These are phyloP conservation scores for Helotiales sp. DNA, from an alignment of 2,329 filamentous ascomycete species.

Conservation along the genomic window DNA sequence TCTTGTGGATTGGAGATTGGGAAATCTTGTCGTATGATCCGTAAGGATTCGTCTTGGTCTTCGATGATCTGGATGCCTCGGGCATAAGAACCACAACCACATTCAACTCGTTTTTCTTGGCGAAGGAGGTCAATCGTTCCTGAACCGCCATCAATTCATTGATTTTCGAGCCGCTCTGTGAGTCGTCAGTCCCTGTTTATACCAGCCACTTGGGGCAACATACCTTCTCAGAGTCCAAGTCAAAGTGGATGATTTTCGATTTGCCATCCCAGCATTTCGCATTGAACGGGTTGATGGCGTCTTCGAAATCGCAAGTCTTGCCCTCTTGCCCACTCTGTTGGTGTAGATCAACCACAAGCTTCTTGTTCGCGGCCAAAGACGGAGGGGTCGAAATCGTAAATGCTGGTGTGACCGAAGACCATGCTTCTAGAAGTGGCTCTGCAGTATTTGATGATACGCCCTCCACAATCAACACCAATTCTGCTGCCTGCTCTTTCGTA, in stretches of 20 bases:
- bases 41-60: constrained; percentile 26
- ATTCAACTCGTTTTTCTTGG: constrained; percentile 31
- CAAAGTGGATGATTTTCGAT: constrained; percentile 28
- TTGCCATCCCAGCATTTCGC: constrained; percentile 38
- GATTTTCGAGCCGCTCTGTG: constrained; percentile 14
- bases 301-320: constrained; percentile 26
- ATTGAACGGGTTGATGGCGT: constrained; percentile 33
- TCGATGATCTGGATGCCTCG: constrained; percentile 22
- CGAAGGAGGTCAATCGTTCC: constrained; percentile 28
- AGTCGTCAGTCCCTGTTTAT: constrained; percentile 2
- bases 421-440: constrained; percentile 42
- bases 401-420: constrained; percentile 41
- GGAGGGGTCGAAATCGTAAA: constrained; percentile 52
- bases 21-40: constrained; percentile 30
- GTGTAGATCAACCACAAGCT: constrained; percentile 34
- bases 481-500: constrained; percentile 33
- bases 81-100: constrained; percentile 33
- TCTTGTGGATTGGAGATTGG: constrained; percentile 18
- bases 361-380: constrained; percentile 33
- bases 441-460: constrained; percentile 51
- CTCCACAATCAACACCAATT: constrained; percentile 61
- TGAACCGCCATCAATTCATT: constrained; percentile 24
- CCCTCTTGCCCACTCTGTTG: constrained; percentile 25
- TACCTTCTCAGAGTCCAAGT: constrained; percentile 30
- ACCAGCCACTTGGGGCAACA: neutral